Conservation (phyloP, 225 moss, liverwort and hornwort genomes). For the Thuidium tamariscinum region DNA sequence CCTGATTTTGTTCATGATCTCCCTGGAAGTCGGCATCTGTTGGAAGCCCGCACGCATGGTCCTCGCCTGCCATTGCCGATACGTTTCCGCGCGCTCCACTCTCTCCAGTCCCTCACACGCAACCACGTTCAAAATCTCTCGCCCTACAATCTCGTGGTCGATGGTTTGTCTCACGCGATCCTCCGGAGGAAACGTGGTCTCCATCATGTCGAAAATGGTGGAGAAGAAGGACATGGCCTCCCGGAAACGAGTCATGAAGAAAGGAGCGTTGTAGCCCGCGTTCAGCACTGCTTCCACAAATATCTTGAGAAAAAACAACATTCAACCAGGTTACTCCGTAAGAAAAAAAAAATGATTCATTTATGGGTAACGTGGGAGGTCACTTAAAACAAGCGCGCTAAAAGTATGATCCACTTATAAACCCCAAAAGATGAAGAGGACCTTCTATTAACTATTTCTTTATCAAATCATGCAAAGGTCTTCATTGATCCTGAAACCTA, state of each 20-base stretch:
- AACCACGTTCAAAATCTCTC: slow-evolving; percentile 68
- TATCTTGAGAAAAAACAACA: not conserved
- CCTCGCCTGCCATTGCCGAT: slow-evolving; percentile 76
- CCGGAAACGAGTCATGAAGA: slow-evolving; percentile 67
- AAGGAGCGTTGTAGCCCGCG: slow-evolving; percentile 73
- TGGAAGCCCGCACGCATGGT: slow-evolving; percentile 69
- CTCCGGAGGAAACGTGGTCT: slow-evolving; percentile 35
- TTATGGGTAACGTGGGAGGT: not conserved
- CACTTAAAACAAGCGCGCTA: too few species aligned
- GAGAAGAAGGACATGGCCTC: slow-evolving; percentile 54
- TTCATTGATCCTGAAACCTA: not conserved
- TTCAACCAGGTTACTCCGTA: not conserved
- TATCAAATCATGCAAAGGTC: not conserved
- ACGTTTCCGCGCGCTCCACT: slow-evolving; percentile 63
- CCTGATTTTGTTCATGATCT: not conserved
- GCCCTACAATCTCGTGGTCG: slow-evolving; percentile 57
- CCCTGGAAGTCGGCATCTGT: slow-evolving; percentile 14
- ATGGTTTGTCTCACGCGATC: slow-evolving; percentile 22
- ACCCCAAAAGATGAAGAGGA: not conserved
- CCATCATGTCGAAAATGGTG: slow-evolving; percentile 42
- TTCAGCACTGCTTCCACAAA: slow-evolving; percentile 63
- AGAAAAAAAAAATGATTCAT: not conserved
- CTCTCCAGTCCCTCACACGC: slow-evolving; percentile 84
- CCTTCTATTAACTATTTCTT: not conserved
- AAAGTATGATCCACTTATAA: not conserved